Percentiles rank a stretch among this genome's conserved stretches.
These are phyloP conservation scores for Corylus americana DNA, from an alignment of 306 rosid genomes.

Conservation along the genomic window DNA sequence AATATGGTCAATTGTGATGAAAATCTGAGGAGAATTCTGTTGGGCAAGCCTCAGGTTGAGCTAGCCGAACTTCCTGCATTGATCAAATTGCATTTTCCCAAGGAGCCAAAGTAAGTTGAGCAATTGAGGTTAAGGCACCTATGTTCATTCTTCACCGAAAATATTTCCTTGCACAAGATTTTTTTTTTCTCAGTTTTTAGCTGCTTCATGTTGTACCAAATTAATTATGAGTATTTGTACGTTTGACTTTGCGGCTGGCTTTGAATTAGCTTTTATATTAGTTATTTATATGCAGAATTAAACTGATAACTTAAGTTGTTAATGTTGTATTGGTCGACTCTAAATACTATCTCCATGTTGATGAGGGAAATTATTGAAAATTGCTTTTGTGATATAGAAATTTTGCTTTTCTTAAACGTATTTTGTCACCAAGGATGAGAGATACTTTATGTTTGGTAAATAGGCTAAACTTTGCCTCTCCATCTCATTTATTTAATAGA, in stretches of 20 bases:
- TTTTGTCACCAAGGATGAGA: neutral
- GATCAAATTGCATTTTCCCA: constrained; percentile 88
- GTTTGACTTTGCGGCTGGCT: neutral
- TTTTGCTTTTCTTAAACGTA: neutral
- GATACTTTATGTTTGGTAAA: neutral
- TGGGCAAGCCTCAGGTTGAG: constrained; percentile 76
- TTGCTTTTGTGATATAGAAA: neutral
- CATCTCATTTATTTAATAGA: neutral
- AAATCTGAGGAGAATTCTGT: constrained; percentile 64
- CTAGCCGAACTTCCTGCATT: constrained; percentile 84
- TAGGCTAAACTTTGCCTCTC: neutral
- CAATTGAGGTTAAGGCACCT: constrained; percentile 22
- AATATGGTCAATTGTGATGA: constrained; percentile 87
- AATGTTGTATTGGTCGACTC: neutral
- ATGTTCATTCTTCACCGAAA: neutral
- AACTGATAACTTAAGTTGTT: neutral
- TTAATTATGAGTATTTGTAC: neutral
- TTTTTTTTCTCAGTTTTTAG: constrained; percentile 27
- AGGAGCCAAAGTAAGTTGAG: constrained; percentile 55
- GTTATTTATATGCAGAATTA: neutral
- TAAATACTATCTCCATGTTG: neutral
- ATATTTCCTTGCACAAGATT: constrained; percentile 8
- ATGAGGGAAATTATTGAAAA: neutral
- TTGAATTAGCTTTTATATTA: neutral
- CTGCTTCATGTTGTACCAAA: constrained; percentile 30